A percentile compares a stretch with the other conserved stretches of the same genome.
Conservation (phyloP, 2,329 filamentous ascomycete species). For the Pseudopyricularia javanii region DNA sequence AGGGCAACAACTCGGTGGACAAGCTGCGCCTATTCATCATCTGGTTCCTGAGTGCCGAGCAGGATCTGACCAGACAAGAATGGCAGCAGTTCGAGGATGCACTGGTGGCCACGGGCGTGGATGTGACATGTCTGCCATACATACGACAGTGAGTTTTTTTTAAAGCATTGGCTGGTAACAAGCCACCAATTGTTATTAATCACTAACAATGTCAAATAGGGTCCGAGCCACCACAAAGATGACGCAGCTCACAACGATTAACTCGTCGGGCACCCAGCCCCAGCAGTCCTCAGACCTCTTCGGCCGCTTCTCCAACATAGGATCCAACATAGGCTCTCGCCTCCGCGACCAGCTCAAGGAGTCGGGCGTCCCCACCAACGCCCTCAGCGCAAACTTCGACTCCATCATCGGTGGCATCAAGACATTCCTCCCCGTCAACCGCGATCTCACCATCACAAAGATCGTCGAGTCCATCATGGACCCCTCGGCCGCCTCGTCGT, state of each 20-base stretch:
- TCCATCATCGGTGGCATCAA: conserved; percentile 92
- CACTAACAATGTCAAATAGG: conserved; percentile 4
- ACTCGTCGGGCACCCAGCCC: conserved; percentile 55
- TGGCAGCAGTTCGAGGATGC: conserved; percentile 80
- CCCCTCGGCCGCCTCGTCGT: conserved; percentile 75
- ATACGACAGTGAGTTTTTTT: conserved; percentile 58
- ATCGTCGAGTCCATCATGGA: conserved; percentile 99
- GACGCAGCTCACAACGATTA: conserved; percentile 92
- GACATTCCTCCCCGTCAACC: conserved; percentile 93
- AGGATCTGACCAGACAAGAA: conserved; percentile 71
- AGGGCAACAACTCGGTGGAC: conserved; percentile 74
- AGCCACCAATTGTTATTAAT: background rate
- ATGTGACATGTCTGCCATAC: conserved; percentile 70
- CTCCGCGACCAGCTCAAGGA: conserved; percentile 92
- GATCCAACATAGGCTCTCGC: conserved; percentile 77
- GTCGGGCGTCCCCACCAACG: conserved; percentile 59
- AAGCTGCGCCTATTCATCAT: conserved; percentile 93
- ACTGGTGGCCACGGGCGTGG: conserved; percentile 60
- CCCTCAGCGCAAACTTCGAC: conserved; percentile 71
- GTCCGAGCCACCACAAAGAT: conserved; percentile 69
- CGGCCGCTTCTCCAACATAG: conserved; percentile 78
- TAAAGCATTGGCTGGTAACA: background rate
- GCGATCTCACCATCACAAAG: conserved; percentile 92
- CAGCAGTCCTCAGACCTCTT: conserved; percentile 65
- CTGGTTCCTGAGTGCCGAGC: conserved; percentile 90